Percentiles rank a stretch among this genome's conserved stretches.
These are phyloP conservation scores for Zasmidium angulare DNA, from an alignment of 2,329 filamentous ascomycete species.

Conservation along the genomic window DNA sequence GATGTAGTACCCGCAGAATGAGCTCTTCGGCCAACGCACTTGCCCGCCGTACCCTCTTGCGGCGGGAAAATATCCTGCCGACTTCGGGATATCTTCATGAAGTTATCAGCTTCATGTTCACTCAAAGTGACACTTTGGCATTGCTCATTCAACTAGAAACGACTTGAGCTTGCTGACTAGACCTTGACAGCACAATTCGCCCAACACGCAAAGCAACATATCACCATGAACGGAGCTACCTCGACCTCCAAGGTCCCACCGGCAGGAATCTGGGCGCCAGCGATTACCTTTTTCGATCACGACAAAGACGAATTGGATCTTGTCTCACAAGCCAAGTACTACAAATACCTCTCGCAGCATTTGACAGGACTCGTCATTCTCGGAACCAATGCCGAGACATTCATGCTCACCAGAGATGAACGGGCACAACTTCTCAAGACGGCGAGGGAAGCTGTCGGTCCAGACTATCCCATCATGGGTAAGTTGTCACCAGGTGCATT, in stretches of 20 bases:
- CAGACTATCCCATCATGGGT: constrained; percentile 43
- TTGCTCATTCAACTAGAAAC: too few relatives aligned
- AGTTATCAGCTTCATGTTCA: background rate
- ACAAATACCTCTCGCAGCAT: constrained; percentile 44
- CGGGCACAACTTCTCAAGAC: constrained; percentile 40
- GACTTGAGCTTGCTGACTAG: too few relatives aligned
- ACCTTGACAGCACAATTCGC: too few relatives aligned
- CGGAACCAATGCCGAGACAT: constrained; percentile 50
- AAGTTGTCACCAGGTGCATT: too few relatives aligned
- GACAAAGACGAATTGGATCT: constrained; percentile 42
- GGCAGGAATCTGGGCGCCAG: constrained; percentile 39
- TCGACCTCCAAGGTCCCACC: constrained; percentile 52
- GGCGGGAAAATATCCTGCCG: background rate
- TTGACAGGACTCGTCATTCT: constrained; percentile 48
- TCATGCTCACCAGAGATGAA: constrained; percentile 47
- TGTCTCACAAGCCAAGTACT: constrained; percentile 44
- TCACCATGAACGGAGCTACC: constrained; percentile 20
- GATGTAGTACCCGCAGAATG: background rate
- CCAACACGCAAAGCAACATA: background rate
- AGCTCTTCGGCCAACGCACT: background rate
- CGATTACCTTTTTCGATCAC: constrained; percentile 49
- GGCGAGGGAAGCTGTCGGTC: constrained; percentile 44
- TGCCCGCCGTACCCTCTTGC: background rate
- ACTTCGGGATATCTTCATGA: background rate
- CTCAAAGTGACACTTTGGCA: too few relatives aligned